Base-by-base conservation (phyloP, 2,329 filamentous ascomycete species). In the Arachnomyces sp. region DNA sequence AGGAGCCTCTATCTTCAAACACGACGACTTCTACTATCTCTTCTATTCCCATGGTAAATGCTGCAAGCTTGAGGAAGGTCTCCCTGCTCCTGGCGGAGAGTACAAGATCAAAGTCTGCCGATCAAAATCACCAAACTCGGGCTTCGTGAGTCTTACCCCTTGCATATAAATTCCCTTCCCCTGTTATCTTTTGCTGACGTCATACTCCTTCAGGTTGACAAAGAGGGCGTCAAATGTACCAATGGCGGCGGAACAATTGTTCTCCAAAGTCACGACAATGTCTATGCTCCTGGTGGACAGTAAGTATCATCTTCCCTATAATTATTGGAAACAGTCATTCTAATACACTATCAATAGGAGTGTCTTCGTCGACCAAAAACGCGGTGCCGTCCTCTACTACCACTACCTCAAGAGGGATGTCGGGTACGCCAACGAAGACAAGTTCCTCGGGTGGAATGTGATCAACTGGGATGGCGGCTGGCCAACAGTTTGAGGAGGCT, bases 211-310 rank as follows among this genome's bases (percentile, higher is more conserved):
- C 13, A 28, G 43, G 50, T 67, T 15, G 78, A 82, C 51, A 60
- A 69, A 44, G 55, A 50, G 31, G 76, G 77, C 3, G 59, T 50
- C n/a, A 57, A 61, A 34, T 80, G 76, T 49, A 67, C 60, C 1
- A 50, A 62, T 6, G 69, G 69, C 36, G 77, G 77, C 11, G 78
- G 78, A 2, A 76, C 72, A 0, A 63, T 72, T 1, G 69, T 82
- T 0, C 63, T 82, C 0, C 66, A 69, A 44, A 71, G 65, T 11
- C 75, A 81, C 46, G 73, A 59, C 7, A 70, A 59, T 28, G 66
- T 80, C 0, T 82, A 80, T 46, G 77, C 71, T 13, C 77, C 77
- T 9, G 78, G 78, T 39, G 77, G 76, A 3, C 76, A 81, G 49
- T 73, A 73, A 30, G 66, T 79, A 25, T 25, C 21, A 5, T 25